phyloP scores from a whole-genome alignment of 179 eudicot species.

The Carnegiea gigantea region DNA sequence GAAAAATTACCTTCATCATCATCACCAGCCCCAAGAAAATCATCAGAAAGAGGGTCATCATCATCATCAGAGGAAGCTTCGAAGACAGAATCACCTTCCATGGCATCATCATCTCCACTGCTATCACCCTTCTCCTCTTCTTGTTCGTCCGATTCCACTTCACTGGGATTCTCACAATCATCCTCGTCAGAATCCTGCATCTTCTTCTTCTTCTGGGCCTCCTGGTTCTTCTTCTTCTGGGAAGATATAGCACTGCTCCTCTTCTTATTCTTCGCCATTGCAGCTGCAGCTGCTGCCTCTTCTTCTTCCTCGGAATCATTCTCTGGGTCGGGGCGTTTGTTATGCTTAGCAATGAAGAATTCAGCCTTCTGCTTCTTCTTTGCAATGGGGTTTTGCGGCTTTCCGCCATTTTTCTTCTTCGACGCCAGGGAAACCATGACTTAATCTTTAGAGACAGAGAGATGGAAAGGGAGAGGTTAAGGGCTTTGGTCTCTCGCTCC shows the following conservation, averaged over 20 bases:
- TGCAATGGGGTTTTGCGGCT: background rate
- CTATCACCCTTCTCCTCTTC: background rate
- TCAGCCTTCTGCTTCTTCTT: slow-evolving; percentile 10
- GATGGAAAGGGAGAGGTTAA: background rate
- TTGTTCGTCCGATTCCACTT: background rate
- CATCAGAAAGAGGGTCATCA: slow-evolving; percentile 11
- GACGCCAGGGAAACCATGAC: background rate
- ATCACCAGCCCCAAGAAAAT: slow-evolving; percentile 11
- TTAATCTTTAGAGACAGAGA: background rate
- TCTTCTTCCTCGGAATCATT: slow-evolving; percentile 10
- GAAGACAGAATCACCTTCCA: slow-evolving; percentile 2
- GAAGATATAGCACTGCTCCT: background rate
- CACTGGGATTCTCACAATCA: background rate
- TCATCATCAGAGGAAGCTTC: slow-evolving; percentile 1
- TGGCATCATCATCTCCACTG: background rate
- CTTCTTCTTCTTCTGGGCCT: background rate
- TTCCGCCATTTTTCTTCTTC: slow-evolving; percentile 8
- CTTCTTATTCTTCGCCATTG: background rate
- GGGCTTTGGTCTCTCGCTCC: background rate
- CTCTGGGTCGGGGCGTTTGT: slow-evolving; percentile 11
- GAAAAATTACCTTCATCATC: slow-evolving; percentile 8
- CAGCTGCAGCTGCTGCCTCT: background rate
- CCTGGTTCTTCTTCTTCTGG: slow-evolving; percentile 1
- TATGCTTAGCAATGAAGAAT: background rate
- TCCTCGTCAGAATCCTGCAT: slow-evolving; percentile 4